Evolutionary conservation across 1,139 yeast species (phyloP).

Genomic region (Yamadazyma buinensis): DNA sequence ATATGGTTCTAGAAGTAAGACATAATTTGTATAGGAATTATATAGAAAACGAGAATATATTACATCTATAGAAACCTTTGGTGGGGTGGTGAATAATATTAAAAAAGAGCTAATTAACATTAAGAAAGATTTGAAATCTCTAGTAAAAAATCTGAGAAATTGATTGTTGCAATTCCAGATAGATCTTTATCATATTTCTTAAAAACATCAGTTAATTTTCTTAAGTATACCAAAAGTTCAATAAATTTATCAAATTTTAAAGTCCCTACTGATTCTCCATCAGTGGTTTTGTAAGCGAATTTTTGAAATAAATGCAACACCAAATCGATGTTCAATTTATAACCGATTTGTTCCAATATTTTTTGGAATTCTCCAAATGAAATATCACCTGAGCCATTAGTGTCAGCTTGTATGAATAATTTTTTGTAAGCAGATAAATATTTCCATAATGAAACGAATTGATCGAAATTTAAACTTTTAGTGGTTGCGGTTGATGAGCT

Average conservation of each 20-base stretch:
- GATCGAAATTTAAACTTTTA: slow-evolving; percentile 50
- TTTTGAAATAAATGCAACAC: slow-evolving; percentile 59
- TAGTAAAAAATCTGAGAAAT: slow-evolving; percentile 73
- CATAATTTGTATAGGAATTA: too few species aligned
- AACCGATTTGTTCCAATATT: slow-evolving; percentile 69
- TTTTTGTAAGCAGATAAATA: slow-evolving; percentile 70
- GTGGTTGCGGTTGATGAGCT: slow-evolving; percentile 36
- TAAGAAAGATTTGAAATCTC: slow-evolving; percentile 44
- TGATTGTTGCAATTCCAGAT: slow-evolving; percentile 73
- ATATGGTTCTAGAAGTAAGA: too few species aligned
- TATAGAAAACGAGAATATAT: not conserved
- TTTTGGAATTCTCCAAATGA: slow-evolving; percentile 65
- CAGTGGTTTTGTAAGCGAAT: slow-evolving; percentile 45
- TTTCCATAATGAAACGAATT: slow-evolving; percentile 70
- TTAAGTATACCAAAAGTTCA: slow-evolving; percentile 71
- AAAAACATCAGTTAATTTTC: slow-evolving; percentile 75
- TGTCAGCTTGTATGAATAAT: slow-evolving; percentile 61
- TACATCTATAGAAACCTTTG: slow-evolving; percentile 1
- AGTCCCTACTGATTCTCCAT: slow-evolving; percentile 44
- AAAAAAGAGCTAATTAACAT: too few species aligned
- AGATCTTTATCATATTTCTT: slow-evolving; percentile 73
- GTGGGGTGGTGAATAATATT: not conserved
- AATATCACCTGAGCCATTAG: slow-evolving; percentile 57
- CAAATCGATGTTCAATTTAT: slow-evolving; percentile 58
- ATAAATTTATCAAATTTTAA: slow-evolving; percentile 81